phyloP scores from a whole-genome alignment of 2,329 filamentous ascomycete species.

The Monascus ruber region DNA sequence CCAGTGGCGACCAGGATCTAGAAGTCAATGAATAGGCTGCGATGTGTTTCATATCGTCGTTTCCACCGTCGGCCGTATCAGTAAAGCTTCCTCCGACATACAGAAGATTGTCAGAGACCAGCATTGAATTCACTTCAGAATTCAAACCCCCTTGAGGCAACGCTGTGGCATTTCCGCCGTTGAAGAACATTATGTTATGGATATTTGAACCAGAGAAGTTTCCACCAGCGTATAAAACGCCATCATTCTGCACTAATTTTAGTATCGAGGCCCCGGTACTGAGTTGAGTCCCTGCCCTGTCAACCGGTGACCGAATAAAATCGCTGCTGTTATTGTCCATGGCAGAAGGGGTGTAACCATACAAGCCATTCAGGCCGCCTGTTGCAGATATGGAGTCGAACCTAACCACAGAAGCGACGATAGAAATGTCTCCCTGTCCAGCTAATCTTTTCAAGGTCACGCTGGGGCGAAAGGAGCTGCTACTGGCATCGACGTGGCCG shows the following conservation, averaged over 20 bases:
- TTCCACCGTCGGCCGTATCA: constrained; percentile 52
- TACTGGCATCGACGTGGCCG: constrained; percentile 68
- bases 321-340: constrained; percentile 48
- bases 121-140: constrained; percentile 60
- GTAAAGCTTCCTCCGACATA: constrained; percentile 83
- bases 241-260: constrained; percentile 52
- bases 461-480: constrained; percentile 61
- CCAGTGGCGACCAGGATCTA: constrained; percentile 65
- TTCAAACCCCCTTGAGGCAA: constrained; percentile 66
- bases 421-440: constrained; percentile 51
- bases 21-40: constrained; percentile 61
- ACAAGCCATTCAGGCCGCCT: constrained; percentile 77
- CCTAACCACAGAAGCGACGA: constrained; percentile 82
- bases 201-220: constrained; percentile 63
- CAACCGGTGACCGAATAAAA: constrained; percentile 61
- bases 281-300: constrained; percentile 63
- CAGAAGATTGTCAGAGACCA: constrained; percentile 52
- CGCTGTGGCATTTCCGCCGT: constrained; percentile 49
- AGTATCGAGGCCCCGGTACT: constrained; percentile 56
- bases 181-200: constrained; percentile 67
- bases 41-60: constrained; percentile 59
- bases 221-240: constrained; percentile 65
- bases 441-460: constrained; percentile 64
- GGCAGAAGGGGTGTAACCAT: constrained; percentile 65
- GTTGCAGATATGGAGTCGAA: constrained; percentile 51